These are phyloP conservation scores for Pichia insulana DNA, from an alignment of 805 yeast genomes.

Conservation along the genomic window DNA sequence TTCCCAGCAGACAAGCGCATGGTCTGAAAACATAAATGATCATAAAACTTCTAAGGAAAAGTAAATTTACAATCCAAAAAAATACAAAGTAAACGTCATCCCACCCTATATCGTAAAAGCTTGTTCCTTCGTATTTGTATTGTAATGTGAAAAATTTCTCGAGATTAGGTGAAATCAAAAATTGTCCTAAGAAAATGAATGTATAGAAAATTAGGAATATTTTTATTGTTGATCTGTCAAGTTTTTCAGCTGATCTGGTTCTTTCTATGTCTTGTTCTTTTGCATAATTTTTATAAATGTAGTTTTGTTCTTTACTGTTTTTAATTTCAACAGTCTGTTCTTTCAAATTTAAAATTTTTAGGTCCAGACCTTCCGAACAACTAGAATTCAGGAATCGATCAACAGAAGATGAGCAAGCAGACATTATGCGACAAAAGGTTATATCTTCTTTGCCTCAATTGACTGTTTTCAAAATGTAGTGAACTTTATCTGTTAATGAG, in stretches of 20 bases:
- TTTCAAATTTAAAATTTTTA: background rate
- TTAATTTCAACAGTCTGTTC: background rate
- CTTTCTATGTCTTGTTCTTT: conserved; percentile 8
- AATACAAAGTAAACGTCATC: conserved; percentile 48
- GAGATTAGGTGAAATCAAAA: conserved; percentile 19
- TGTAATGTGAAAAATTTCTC: conserved; percentile 35
- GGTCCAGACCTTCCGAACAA: background rate
- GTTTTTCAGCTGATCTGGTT: conserved; percentile 17
- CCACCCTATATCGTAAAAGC: conserved; percentile 44
- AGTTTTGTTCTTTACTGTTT: too few species aligned
- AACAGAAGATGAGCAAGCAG: too few species aligned
- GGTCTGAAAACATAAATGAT: conserved; percentile 55
- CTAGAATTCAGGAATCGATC: too few species aligned
- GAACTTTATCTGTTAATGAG: too few species aligned
- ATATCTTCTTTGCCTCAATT: background rate
- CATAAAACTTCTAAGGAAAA: conserved; percentile 49
- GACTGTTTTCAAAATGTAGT: too few species aligned
- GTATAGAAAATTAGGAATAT: conserved; percentile 14
- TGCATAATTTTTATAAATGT: background rate
- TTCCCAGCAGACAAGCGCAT: conserved; percentile 38
- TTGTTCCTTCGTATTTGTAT: conserved; percentile 24
- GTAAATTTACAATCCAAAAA: conserved; percentile 45
- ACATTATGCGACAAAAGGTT: background rate
- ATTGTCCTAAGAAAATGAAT: conserved; percentile 12
- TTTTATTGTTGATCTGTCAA: conserved; percentile 6